These are phyloP conservation scores for Talaromyces thailandensis DNA, from an alignment of 495 filamentous ascomycete species.

Conservation along the genomic window DNA sequence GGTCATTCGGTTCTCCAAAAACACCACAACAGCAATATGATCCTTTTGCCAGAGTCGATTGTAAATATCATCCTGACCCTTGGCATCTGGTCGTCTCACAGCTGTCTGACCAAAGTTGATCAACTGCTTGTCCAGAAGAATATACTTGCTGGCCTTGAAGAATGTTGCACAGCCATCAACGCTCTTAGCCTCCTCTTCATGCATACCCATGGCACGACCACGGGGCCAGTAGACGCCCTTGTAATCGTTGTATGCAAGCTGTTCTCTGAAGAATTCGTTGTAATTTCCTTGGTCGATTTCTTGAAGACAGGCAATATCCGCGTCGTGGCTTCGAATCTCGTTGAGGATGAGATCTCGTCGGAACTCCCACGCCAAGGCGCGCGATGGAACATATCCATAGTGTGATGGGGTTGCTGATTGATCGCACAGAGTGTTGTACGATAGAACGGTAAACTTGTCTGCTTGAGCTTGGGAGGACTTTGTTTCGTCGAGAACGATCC, in stretches of 20 bases:
- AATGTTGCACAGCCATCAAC: constrained; percentile 97
- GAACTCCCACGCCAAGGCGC: constrained; percentile 75
- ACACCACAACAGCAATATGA: constrained; percentile 82
- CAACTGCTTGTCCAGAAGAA: constrained; percentile 83
- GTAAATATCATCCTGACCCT: constrained; percentile 90
- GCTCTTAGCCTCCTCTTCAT: constrained; percentile 69
- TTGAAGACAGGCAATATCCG: constrained; percentile 87
- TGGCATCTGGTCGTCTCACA: constrained; percentile 90
- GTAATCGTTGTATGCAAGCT: constrained; percentile 77
- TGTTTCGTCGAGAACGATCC: constrained; percentile 57
- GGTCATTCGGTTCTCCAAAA: constrained; percentile 83
- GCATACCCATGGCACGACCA: constrained; percentile 80
- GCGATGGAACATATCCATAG: constrained; percentile 82
- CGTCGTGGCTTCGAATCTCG: constrained; percentile 69
- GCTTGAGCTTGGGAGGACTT: constrained; percentile 25
- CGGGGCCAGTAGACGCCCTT: constrained; percentile 88
- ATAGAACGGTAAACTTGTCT: constrained; percentile 68
- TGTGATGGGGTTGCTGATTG: constrained; percentile 71
- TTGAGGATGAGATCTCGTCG: constrained; percentile 70
- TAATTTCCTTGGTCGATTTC: constrained; percentile 87
- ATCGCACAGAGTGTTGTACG: constrained; percentile 93
- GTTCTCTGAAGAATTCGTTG: constrained; percentile 76
- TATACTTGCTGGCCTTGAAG: constrained; percentile 86
- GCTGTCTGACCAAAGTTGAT: constrained; percentile 88
- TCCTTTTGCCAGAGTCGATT: constrained; percentile 97